Base-by-base conservation (phyloP, 164 flowering plant genomes). In the Vitis labrusca region DNA sequence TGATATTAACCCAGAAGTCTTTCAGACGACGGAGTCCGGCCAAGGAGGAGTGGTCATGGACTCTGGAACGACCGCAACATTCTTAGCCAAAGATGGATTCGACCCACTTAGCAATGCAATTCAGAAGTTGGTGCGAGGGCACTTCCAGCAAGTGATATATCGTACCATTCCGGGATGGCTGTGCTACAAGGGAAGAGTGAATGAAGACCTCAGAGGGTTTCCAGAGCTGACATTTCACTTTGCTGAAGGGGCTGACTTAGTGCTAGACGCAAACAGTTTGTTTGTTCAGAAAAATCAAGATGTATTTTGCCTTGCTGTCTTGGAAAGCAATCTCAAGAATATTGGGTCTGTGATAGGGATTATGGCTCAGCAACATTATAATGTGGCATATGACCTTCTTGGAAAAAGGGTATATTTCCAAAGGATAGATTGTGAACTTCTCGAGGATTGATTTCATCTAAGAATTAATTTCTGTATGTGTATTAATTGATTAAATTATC, bases 161-260 rank as follows among this genome's bases (percentile, higher is more conserved):
- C 11, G 8, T 3, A 0, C 23, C 8, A 3, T 3, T 27, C 3
- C 64, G 11, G 11, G 5, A 10, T 2, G 12, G 2, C 15, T 66
- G 14, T 72, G 75, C 47, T 72, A 59, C 61, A 15, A 15, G 2
- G 75, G 70, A 13, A 32, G 1, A 1, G 15, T 52, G 8, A 17
- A 10, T 1, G 60, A 37, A 2, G 75, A 73, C 32, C 59, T 67
- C 2, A 8, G 2, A 3, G 71, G 63, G 6, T 62, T 73, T 73
- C 71, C 76, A 5, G 71, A n/a, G 0, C 58, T 73, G 49, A 63
- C 67, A 16, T 52, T 73, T 5, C 58, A 62, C n/a, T 67, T 73
- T 2, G 71, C 76, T 4, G 56, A n/a, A 5, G 76, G 76, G 14
- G 71, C 62, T 8, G 71, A 61, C 0, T 14, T 73, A 11, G 67